Conservation (phyloP, 2,329 filamentous ascomycete genomes). For the Monosporascus sp. region DNA sequence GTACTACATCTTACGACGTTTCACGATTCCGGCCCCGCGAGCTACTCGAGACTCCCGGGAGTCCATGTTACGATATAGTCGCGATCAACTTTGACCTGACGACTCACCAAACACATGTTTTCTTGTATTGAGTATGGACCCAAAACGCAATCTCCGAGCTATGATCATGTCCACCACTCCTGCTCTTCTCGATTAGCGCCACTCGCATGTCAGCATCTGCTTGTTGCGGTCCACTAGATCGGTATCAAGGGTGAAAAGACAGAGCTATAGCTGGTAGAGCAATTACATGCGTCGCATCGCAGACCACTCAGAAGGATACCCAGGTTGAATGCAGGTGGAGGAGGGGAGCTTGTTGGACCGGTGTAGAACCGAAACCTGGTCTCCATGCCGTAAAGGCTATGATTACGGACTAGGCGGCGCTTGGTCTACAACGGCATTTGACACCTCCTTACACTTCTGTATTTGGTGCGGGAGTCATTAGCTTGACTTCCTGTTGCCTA, state of each 20-base stretch:
- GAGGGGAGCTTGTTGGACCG: constrained; percentile 6
- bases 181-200: constrained; percentile 1
- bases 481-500: constrained; percentile 14
- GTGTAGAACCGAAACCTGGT: constrained; percentile 5
- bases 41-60: constrained; percentile 9
- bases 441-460: constrained; percentile 15
- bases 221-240: neutral
- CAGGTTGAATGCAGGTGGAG: constrained; percentile 16
- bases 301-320: constrained; percentile 9
- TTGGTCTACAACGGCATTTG: constrained; percentile 7
- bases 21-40: constrained; percentile 12
- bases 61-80: constrained; percentile 13
- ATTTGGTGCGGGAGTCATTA: constrained; percentile 17
- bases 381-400: constrained; percentile 8
- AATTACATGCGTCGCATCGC: constrained; percentile 3
- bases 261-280: constrained; percentile 2
- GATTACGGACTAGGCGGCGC: constrained; percentile 8
- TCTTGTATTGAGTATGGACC: constrained; percentile 16
- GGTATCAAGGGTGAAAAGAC: constrained; percentile 5
- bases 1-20: constrained; percentile 7
- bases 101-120: constrained; percentile 14
- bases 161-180: neutral
- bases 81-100: constrained; percentile 12
- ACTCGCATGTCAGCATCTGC: neutral
- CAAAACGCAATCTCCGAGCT: constrained; percentile 1